These are phyloP conservation scores for Flaveria floridana DNA, from an alignment of 140 eudicot species.

Conservation along the genomic window DNA sequence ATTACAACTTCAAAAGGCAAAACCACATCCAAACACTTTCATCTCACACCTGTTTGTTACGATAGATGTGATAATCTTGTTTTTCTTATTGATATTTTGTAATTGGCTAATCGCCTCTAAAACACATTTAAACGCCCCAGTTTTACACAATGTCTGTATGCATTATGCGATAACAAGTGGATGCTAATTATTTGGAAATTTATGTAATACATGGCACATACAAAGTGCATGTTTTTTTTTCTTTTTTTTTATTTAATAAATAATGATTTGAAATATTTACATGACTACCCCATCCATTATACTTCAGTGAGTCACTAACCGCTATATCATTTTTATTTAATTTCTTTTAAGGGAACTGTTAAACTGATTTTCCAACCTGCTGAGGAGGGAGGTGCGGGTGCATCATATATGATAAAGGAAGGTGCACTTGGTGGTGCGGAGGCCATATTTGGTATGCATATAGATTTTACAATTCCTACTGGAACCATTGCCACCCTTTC, in stretches of 20 bases:
- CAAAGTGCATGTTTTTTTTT: too few species aligned
- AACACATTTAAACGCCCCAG: neutral
- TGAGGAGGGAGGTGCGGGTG: slow-evolving; percentile 91
- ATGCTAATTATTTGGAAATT: too few species aligned
- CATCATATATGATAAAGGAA: slow-evolving; percentile 66
- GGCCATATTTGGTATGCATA: slow-evolving; percentile 82
- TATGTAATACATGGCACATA: neutral
- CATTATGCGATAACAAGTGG: neutral
- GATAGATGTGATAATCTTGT: neutral
- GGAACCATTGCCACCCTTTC: slow-evolving; percentile 56
- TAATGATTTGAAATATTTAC: neutral
- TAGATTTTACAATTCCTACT: slow-evolving; percentile 43
- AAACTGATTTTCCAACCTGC: slow-evolving; percentile 86
- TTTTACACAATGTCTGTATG: neutral
- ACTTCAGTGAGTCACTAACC: neutral
- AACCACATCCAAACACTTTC: neutral
- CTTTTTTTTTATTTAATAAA: too few species aligned
- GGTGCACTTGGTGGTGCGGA: slow-evolving; percentile 75
- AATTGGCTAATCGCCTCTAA: neutral
- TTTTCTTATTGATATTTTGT: neutral
- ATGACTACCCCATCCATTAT: neutral
- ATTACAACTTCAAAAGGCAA: neutral
- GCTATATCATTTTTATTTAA: neutral
- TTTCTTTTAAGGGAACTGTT: slow-evolving; percentile 63
- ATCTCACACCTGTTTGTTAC: neutral